phyloP scores from a whole-genome alignment of 768 basidiomycete genomes.

The Cyclocybe aegerita region DNA sequence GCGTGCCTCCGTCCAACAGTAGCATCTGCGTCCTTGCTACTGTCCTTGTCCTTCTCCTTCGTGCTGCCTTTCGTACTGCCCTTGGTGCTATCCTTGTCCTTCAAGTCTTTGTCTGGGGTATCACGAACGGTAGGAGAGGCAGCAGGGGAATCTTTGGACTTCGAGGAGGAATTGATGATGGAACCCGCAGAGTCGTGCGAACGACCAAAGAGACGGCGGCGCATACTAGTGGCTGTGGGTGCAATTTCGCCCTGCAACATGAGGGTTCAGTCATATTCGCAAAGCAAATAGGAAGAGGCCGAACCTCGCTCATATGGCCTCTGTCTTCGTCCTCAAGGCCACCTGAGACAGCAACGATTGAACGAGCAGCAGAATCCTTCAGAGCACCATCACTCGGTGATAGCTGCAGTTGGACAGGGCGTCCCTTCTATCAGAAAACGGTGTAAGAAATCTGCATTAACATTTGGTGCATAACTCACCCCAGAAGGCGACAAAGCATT shows the following conservation, averaged over 20 bases:
- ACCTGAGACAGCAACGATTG: constrained; percentile 26
- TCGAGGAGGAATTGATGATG: constrained; percentile 1
- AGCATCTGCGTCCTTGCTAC: constrained; percentile 25
- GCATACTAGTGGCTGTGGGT: constrained; percentile 36
- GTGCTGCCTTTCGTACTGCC: constrained; percentile 10
- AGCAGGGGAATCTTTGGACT: constrained; percentile 18
- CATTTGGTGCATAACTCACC: not conserved
- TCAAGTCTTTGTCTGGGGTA: constrained; percentile 28
- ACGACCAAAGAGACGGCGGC: constrained; percentile 62
- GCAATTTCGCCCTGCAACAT: constrained; percentile 49
- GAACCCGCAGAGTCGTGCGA: constrained; percentile 43
- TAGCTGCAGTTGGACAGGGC: constrained; percentile 50
- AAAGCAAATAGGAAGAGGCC: constrained; percentile 19
- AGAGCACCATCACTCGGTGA: constrained; percentile 67
- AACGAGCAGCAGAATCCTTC: constrained; percentile 38
- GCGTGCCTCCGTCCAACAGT: constrained; percentile 34
- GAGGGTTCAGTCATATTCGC: not conserved
- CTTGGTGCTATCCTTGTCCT: constrained; percentile 13
- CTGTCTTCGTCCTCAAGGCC: constrained; percentile 50
- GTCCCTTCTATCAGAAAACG: constrained; percentile 29
- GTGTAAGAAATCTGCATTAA: constrained; percentile 12
- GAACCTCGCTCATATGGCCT: constrained; percentile 67
- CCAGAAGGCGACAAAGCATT: not conserved
- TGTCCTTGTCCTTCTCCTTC: constrained; percentile 31
- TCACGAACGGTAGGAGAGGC: constrained; percentile 27